phyloP scores from a whole-genome alignment of 2,329 filamentous ascomycete species.

The Hypocreales sp. region DNA sequence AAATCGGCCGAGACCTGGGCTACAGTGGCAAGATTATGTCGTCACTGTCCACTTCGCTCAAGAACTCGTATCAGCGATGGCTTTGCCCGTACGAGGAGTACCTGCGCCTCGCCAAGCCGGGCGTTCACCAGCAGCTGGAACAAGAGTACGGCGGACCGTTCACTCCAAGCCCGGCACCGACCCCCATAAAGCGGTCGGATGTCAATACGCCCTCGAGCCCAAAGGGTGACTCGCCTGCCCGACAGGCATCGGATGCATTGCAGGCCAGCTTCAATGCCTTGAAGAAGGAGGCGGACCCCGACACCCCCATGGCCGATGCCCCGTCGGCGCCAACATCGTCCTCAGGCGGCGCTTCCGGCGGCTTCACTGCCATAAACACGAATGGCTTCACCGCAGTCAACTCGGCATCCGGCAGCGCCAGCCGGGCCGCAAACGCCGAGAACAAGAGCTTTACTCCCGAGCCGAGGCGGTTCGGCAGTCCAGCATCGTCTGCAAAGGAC shows the following conservation, averaged over 20 bases:
- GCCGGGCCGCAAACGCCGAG: constrained; percentile 29
- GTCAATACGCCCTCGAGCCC: constrained; percentile 43
- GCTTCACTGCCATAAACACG: constrained; percentile 46
- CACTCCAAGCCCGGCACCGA: constrained; percentile 57
- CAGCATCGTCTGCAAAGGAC: constrained; percentile 46
- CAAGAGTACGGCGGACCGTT: constrained; percentile 84
- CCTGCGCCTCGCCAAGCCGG: constrained; percentile 75
- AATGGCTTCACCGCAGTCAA: constrained; percentile 65
- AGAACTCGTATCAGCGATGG: constrained; percentile 97
- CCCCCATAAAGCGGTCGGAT: constrained; percentile 51
- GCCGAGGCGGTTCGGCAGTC: constrained; percentile 43
- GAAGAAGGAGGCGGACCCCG: constrained; percentile 30
- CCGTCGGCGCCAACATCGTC: constrained; percentile 17
- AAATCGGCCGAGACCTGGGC: constrained; percentile 88
- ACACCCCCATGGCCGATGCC: constrained; percentile 31
- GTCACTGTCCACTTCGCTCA: constrained; percentile 88
- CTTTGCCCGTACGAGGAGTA: constrained; percentile 95
- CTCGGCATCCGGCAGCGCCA: constrained; percentile 50
- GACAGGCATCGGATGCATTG: constrained; percentile 36
- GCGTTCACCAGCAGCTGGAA: constrained; percentile 91
- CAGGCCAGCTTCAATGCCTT: constrained; percentile 30
- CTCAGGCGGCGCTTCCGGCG: constrained; percentile 31
- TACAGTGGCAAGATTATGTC: constrained; percentile 99
- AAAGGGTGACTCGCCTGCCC: constrained; percentile 51
- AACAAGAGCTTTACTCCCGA: constrained; percentile 46